These are phyloP conservation scores for Backusella liffmaniae DNA, from an alignment of 192 early-diverging fungal genomes.

Conservation along the genomic window DNA sequence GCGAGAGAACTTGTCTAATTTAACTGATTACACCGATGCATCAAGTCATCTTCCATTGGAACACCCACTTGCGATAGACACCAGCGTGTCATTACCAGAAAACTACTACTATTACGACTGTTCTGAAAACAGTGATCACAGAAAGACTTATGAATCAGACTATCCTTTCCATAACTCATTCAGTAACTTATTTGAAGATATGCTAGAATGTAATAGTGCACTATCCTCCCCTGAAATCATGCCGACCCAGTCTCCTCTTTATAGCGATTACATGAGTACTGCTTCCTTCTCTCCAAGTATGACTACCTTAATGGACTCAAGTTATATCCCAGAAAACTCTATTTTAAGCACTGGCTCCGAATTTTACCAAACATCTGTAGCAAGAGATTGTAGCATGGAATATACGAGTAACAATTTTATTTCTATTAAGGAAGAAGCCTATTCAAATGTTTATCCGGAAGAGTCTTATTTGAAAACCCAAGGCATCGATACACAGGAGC, in stretches of 20 bases:
- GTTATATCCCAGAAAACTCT: background rate
- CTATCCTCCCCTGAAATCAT: background rate
- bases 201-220: background rate
- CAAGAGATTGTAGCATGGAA: background rate
- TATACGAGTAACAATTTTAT: background rate
- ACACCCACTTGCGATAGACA: background rate
- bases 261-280: background rate
- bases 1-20: background rate
- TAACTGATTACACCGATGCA: background rate
- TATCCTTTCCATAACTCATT: background rate
- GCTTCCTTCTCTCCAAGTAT: background rate
- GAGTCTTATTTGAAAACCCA: background rate
- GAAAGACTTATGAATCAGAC: background rate
- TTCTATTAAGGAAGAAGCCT: background rate
- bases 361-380: background rate
- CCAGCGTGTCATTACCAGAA: background rate
- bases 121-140: background rate
- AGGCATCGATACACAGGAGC: background rate
- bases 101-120: background rate
- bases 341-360: background rate
- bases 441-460: background rate
- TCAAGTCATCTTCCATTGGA: background rate
- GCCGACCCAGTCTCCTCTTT: background rate
- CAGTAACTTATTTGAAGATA: constrained; percentile 1
- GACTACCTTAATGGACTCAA: background rate